phyloP scores from a whole-genome alignment of 2,329 filamentous ascomycete species.

The Colletotrichum plurivorum region DNA sequence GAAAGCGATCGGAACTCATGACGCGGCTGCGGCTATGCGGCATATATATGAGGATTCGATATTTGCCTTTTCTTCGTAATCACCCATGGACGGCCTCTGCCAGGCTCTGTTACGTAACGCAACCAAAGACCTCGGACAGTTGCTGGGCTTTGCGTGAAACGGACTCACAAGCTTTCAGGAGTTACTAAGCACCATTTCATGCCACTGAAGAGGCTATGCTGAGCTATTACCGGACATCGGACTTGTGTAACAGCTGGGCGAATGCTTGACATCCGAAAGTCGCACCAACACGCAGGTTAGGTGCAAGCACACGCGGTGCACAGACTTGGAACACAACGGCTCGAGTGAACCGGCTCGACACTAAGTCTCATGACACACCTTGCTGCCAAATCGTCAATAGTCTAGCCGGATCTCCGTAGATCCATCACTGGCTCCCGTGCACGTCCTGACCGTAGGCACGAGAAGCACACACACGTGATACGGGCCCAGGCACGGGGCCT shows the following conservation, averaged over 20 bases:
- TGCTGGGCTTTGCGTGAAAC: neutral
- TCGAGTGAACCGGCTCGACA: neutral
- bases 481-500: neutral
- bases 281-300: neutral
- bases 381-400: neutral
- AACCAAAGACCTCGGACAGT: neutral
- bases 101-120: neutral
- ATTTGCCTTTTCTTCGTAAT: no score
- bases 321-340: neutral
- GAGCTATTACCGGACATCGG: constrained; percentile 8
- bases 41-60: no score
- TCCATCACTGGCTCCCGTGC: neutral
- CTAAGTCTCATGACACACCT: neutral
- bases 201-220: neutral
- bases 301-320: neutral
- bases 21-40: no score
- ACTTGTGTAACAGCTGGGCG: neutral
- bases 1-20: no score
- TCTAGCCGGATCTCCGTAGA: neutral
- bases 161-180: neutral
- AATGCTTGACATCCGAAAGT: neutral
- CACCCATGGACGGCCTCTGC: neutral
- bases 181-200: neutral
- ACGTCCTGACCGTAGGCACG: neutral
- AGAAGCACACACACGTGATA: neutral